Evolutionary conservation across 441 rosid species (phyloP).

Genomic region (Codiaeum variegatum): DNA sequence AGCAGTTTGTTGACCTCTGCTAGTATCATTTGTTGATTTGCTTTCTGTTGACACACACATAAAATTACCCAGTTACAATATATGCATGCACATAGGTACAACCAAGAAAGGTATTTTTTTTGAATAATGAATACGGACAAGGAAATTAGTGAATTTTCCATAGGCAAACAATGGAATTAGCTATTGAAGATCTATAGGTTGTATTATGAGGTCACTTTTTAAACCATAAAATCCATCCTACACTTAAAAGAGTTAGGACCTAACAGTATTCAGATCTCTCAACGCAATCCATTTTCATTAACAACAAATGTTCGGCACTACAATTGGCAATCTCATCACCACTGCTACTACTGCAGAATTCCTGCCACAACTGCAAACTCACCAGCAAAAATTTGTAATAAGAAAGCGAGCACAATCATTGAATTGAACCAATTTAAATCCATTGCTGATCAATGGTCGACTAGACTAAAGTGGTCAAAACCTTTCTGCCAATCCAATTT

Average conservation of each 20-base stretch:
- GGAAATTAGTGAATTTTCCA: too few species aligned
- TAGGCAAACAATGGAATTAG: too few species aligned
- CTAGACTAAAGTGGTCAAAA: not conserved
- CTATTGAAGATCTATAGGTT: too few species aligned
- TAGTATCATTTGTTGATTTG: conserved; percentile 60
- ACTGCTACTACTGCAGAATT: not conserved
- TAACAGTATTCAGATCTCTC: conserved; percentile 7
- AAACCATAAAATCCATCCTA: not conserved
- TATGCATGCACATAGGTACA: not conserved
- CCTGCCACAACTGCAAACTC: not conserved
- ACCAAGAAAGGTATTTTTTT: conserved; percentile 1
- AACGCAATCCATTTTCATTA: not conserved
- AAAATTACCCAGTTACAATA: not conserved
- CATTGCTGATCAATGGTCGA: not conserved
- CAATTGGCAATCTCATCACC: not conserved
- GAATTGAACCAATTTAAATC: not conserved
- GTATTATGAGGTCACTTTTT: not conserved
- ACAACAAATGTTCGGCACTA: not conserved
- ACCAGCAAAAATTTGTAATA: not conserved
- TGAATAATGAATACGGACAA: too few species aligned
- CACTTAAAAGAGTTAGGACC: not conserved
- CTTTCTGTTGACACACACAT: conserved; percentile 42
- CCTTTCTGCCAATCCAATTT: not conserved
- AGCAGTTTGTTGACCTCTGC: conserved; percentile 68
- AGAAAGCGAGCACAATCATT: not conserved